Base-by-base conservation (phyloP, 192 early-diverging fungal genomes). In the Geosiphon pyriformis region DNA sequence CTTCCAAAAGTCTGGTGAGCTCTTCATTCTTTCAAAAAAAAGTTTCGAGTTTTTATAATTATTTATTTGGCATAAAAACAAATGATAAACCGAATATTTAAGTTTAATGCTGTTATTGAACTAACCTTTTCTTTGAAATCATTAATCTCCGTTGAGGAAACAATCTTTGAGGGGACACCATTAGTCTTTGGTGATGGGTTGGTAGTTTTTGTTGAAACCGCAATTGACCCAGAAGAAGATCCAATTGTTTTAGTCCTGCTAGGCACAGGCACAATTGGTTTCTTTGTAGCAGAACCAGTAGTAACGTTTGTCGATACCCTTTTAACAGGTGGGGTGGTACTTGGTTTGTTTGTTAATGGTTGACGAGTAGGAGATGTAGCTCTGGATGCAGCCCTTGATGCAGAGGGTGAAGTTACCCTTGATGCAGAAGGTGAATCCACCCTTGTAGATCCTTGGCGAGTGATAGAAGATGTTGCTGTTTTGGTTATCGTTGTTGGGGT, bases 41-140 rank as follows among this genome's bases (percentile, higher is more conserved):
- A 46, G 23, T 27, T 22, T 46, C 17, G 53, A 55, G 27, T 55
- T 20, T n/a, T n/a, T n/a, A 49, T 6, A 42, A 42, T 42, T 15
- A 42, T 42, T 42, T 42, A 42, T 42, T 42, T 10, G 37, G 15
- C 15, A 1, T 49, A 15, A 0, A 49, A 15, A 15, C 6, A 42
- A 10, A 42, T 42, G 37, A 42, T 42, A 42, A 10, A 42, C 6
- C 15, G 6, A 42, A 6, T 42, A 42, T 42, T 10, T 10, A 42
- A 42, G 15, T 42, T 15, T 15, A 10, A 10, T 42, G 37, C 15
- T 42, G 15, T 42, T 22, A 35, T 34, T 18, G 26, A 34, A 66
- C 64, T 4, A 54, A 66, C 64, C 64, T 66, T 66, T 54, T 55
- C 52, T 66, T 66, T 66, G 26, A 29, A 37, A 29, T 22, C 22